These are phyloP conservation scores for Candida patagonica DNA, from an alignment of 805 yeast species.

Conservation along the genomic window DNA sequence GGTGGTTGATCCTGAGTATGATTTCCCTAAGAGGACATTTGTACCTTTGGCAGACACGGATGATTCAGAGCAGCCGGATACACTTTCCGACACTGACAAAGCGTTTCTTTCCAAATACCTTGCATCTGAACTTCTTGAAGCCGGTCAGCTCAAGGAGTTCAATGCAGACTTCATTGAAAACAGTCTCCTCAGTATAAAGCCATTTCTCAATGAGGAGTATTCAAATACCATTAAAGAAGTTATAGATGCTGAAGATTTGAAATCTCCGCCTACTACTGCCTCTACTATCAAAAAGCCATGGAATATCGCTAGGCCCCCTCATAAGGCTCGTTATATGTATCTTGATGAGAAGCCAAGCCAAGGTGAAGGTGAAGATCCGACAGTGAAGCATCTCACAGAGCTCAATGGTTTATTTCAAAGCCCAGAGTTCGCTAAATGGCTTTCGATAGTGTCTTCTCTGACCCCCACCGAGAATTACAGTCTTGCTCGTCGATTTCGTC, in stretches of 20 bases:
- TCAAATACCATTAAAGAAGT: conserved; percentile 38
- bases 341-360: too few relatives aligned
- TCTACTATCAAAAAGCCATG: conserved; percentile 61
- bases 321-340: conserved; percentile 79
- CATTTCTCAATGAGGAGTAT: conserved; percentile 50
- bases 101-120: conserved; percentile 45
- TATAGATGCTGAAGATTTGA: conserved; percentile 45
- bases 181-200: conserved; percentile 57
- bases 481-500: conserved; percentile 79
- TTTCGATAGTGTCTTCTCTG: conserved; percentile 52
- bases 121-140: conserved; percentile 42
- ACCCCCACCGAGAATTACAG: conserved; percentile 54
- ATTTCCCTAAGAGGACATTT: conserved; percentile 52
- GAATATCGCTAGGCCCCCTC: conserved; percentile 90
- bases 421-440: conserved; percentile 58
- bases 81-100: conserved; percentile 31
- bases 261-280: conserved; percentile 43
- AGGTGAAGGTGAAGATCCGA: conserved; percentile 28
- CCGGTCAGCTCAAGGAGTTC: conserved; percentile 34
- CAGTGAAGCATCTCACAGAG: conserved; percentile 33
- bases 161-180: conserved; percentile 50
- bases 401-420: conserved; percentile 53
- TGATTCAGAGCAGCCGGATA: conserved; percentile 5
- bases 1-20: conserved; percentile 52
- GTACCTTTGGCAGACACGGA: conserved; percentile 1